phyloP scores from a whole-genome alignment of 768 basidiomycete species.

The Galerina marginata region DNA sequence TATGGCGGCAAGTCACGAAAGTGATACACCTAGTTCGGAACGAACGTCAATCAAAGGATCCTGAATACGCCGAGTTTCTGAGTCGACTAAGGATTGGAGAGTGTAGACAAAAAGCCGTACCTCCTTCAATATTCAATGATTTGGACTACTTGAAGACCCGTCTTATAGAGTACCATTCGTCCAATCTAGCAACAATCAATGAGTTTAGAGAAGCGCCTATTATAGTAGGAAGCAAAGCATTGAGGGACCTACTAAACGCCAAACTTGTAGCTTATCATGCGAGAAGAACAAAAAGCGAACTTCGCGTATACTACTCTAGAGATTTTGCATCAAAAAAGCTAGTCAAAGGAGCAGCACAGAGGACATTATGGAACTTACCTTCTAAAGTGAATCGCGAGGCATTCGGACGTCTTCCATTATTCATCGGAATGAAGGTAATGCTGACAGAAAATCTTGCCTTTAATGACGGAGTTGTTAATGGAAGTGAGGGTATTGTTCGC shows the following conservation, averaged over 20 bases:
- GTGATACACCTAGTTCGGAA: constrained; percentile 11
- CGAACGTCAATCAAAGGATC: constrained; percentile 9
- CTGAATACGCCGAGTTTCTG: constrained; percentile 6
- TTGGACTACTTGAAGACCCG: not conserved
- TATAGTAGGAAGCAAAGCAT: constrained; percentile 5
- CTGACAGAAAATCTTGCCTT: not conserved
- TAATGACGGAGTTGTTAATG: not conserved
- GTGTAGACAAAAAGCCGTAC: not conserved
- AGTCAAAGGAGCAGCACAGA: not conserved
- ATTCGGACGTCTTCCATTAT: not conserved
- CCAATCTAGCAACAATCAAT: not conserved
- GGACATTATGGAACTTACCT: not conserved
- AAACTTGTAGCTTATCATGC: constrained; percentile 1
- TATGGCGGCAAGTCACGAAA: constrained; percentile 17
- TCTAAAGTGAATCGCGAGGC: not conserved
- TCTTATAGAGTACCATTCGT: not conserved
- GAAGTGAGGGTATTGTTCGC: not conserved
- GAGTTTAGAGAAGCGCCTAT: constrained; percentile 3
- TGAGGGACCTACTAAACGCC: constrained; percentile 1
- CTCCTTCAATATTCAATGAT: not conserved
- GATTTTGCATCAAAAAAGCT: not conserved
- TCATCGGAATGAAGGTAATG: not conserved
- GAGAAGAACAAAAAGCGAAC: not conserved
- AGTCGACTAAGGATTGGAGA: not conserved
- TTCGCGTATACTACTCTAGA: not conserved